Evolutionary conservation across 2,329 filamentous ascomycete genomes (phyloP), one percentile per base, ranked within the genome.

Genomic region (Penicillium decumbens): DNA sequence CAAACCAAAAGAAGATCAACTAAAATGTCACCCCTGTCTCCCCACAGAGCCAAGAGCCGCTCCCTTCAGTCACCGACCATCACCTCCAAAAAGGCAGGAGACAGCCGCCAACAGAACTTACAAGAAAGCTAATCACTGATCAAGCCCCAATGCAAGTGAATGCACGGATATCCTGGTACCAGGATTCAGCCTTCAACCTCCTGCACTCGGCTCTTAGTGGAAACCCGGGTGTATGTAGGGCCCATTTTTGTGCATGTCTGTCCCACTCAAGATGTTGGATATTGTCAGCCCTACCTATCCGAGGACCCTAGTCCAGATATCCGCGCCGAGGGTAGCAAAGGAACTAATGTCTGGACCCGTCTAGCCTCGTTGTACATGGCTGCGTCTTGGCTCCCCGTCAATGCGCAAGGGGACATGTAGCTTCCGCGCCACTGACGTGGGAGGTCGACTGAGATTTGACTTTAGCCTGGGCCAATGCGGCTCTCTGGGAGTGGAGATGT

Each of bases 71-170:
- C 33, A 20, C 18, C 32, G 32, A 15, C 32, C 15, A 23, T 37
- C 33, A 18, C 3, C 32, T 25, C 3, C 20, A 40, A 10, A 9
- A 45, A 35, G 3, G 8, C 15, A 15, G 9, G 10, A 5, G 20
- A 23, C 20, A 23, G 15, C 15, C 9, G 15, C 18, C 27, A 9
- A 28, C 27, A 28, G 15, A 24, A 38, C 7, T 25, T 23, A 37
- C 30, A 6, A 10, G 13, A 28, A 33, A 12, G 15, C 15, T 10
- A 20, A 15, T 13, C 4, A 18, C 30, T 27, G 45, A 47, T 41
- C 47, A 27, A n/a, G 43, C 20, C 35, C 13, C 9, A 41, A 51
- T 58, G 55, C 55, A 55, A 27, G 47, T 33, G 28, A 47, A 47
- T 50, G 47, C 46, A 50, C n/a, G 28, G 23, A 30, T 47, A 42